Conservation (phyloP, 352 stramenopile genomes). For the Phytopythium cucurbitacearum region DNA sequence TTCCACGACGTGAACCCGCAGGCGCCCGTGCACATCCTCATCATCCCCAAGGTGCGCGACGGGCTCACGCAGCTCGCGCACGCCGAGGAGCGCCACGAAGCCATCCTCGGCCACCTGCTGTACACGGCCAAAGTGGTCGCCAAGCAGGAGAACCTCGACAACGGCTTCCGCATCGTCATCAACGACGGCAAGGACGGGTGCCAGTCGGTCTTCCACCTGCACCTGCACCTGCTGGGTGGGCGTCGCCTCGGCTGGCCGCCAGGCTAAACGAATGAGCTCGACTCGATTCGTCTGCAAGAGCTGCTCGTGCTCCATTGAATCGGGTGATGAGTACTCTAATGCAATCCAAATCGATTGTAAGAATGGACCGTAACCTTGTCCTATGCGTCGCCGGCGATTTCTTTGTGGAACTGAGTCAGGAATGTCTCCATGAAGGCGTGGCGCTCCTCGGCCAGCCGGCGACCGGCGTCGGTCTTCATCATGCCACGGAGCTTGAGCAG, state of each 20-base stretch:
- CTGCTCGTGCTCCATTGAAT: no score
- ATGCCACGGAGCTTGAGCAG: conserved; percentile 81
- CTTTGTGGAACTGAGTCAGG: conserved; percentile 73
- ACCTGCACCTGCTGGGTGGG: conserved; percentile 95
- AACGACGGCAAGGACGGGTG: conserved; percentile 96
- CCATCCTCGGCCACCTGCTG: conserved; percentile 92
- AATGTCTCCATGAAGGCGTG: conserved; percentile 88
- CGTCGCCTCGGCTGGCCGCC: conserved; percentile 93
- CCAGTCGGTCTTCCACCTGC: conserved; percentile 88
- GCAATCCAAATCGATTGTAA: background rate
- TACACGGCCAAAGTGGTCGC: conserved; percentile 92
- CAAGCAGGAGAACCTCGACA: conserved; percentile 88
- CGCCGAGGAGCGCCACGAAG: conserved; percentile 91
- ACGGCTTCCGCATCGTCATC: conserved; percentile 95
- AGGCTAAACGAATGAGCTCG: conserved; percentile 39
- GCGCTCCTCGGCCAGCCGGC: conserved; percentile 70
- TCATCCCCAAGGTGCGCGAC: conserved; percentile 96
- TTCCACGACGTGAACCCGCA: conserved; percentile 98
- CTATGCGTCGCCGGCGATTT: conserved; percentile 51
- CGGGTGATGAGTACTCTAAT: background rate
- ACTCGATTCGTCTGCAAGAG: no score
- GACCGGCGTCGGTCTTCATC: conserved; percentile 84
- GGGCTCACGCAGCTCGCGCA: conserved; percentile 90
- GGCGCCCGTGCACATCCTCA: conserved; percentile 94
- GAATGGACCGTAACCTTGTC: background rate